Base-by-base conservation (phyloP, 1,284 basidiomycete species). In the Mycena sp. region DNA sequence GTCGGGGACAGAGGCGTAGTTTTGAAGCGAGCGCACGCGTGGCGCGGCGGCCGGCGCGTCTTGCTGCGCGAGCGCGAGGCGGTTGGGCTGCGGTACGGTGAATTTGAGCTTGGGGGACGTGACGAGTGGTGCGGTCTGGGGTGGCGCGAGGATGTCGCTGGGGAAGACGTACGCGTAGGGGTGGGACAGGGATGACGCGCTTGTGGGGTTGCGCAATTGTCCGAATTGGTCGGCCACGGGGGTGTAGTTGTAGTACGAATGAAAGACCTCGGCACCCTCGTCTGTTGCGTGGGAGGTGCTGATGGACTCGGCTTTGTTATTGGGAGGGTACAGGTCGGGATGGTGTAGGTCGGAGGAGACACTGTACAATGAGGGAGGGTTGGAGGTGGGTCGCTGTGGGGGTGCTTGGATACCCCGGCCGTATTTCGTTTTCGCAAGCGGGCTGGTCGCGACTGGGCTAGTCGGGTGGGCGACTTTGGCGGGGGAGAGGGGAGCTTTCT, bases 1-100 rank as follows among this genome's bases (percentile, higher is more conserved):
- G 71, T 92, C 85, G 21, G 89, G 89, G 7, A 87, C 85, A 2
- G 88, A 91, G 14, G 83, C 74, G 26, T 85, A 88, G 6, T 78
- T 79, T 71, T 85, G 86, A 53, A 87, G 73, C 9, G 61, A 49
- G 51, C 51, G 66, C 61, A 61, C 43, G 32, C 25, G 58, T 17
- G 52, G 51, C 21, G 43, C 10, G 14, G 30, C 21, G 17, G 30
- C 30, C 7, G 53, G 25, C 30, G 58, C 9, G 43, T 50, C 19
- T 55, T 61, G 26, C 41, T 50, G 44, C n/a, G 64, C 55, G 12
- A 65, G 41, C 45, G 44, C 60, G 48, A 58, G 25, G n/a, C 62
- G 45, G 40, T 65, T 40, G 44, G 57, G 17, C 41, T 43, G 28
- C 45, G 59, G 40, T 14, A 51, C 40, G 56, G 63, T 67, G 56